Evolutionary conservation across 2,329 filamentous ascomycete genomes (phyloP), one percentile per base, ranked within the genome.

Genomic region (Apiospora saccharicola): DNA sequence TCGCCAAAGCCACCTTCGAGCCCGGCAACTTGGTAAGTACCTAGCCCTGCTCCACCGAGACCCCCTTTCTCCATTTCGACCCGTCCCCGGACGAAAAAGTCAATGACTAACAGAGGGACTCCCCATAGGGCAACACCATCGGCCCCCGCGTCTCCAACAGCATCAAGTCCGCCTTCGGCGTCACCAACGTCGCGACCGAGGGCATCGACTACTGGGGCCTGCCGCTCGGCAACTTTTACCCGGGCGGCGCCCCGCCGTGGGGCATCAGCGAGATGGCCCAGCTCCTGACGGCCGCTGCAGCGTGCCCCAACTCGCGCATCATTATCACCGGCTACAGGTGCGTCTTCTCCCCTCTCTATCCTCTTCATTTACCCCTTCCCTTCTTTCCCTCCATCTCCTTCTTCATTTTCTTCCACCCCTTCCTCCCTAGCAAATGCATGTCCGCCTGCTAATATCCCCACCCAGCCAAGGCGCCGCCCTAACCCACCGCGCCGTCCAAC

Each of bases 381-480:
- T 14, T 3, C 43, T 14, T 4, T 44, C 3, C 13, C 43, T 41
- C 3, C 43, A 13, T 44, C 14, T 16, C 43, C 0, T 44, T 16
- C 13, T 14, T 44, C 43, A 12, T 43, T 2, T 13, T 4, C 43
- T 44, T 44, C 43, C 1, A 44, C 12, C 14, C 43, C 43, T 44
- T 12, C 43, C n/a, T n/a, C n/a, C n/a, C n/a, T n/a, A n/a, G n/a
- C n/a, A n/a, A n/a, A n/a, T n/a, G n/a, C n/a, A n/a, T 10, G 10
- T 41, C 7, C 1, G 8, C 37, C 37, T 2, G 12, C 24, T 51
- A 24, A 10, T 7, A 8, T 30, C 13, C 13, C 51, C 26, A n/a
- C 26, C 30, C 34, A 79, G 77, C 69, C 76, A 84, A 78, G 83
- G 83, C 46, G 80, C 80, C 13, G 83, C 83, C 3, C 79, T 85